Evolutionary conservation across 371 early-diverging fungal species (phyloP).

Genomic region (Saksenaea vasiformis): DNA sequence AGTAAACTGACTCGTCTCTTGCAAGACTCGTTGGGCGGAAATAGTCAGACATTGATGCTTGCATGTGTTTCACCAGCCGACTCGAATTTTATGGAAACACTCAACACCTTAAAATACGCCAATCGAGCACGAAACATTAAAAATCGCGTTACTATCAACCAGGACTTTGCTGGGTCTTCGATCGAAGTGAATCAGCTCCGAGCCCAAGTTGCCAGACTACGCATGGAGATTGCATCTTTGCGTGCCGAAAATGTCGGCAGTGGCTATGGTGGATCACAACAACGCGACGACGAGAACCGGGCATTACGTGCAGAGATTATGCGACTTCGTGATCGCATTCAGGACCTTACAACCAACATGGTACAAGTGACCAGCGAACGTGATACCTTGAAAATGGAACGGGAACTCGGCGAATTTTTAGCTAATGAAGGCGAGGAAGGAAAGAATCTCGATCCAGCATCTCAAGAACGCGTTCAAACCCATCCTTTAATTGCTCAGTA

Average conservation of each 20-base stretch:
- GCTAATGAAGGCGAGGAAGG: neutral
- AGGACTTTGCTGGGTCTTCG: constrained; percentile 55
- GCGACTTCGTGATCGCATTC: constrained; percentile 58
- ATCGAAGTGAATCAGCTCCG: constrained; percentile 69
- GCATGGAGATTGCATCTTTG: constrained; percentile 56
- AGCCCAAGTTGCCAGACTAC: constrained; percentile 62
- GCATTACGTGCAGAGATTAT: constrained; percentile 49
- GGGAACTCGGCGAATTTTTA: constrained; percentile 23
- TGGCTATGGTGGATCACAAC: constrained; percentile 13
- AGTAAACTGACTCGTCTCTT: constrained; percentile 97
- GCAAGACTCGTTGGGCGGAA: constrained; percentile 95
- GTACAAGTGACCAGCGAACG: constrained; percentile 62
- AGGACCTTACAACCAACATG: constrained; percentile 48
- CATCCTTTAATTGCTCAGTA: constrained; percentile 53
- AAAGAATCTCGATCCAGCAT: neutral
- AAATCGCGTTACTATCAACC: constrained; percentile 78
- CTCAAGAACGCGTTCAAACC: constrained; percentile 7
- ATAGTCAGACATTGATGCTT: constrained; percentile 87
- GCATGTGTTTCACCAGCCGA: constrained; percentile 88
- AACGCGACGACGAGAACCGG: constrained; percentile 50
- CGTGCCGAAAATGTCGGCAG: constrained; percentile 36
- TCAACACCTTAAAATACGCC: constrained; percentile 89
- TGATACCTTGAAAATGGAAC: constrained; percentile 61
- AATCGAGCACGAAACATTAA: constrained; percentile 86
- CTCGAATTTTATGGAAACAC: constrained; percentile 82